Evolutionary conservation across 495 filamentous ascomycete genomes (phyloP), one percentile per base, ranked within the genome.

Genomic region (Choiromyces venosus): DNA sequence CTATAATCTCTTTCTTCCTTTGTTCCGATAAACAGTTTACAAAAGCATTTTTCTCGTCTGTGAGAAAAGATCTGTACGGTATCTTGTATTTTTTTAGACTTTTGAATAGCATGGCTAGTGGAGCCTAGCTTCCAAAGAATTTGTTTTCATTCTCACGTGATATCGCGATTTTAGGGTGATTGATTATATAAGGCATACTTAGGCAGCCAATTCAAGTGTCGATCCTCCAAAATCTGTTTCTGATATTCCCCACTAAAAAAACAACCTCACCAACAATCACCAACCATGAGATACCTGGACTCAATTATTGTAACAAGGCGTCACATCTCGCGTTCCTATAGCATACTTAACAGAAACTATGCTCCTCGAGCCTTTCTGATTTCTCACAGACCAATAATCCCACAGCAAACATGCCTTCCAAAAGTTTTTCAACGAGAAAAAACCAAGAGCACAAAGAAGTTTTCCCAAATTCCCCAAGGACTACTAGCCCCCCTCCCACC

Each of bases 391-490:
- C 66, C 66, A 29, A 21, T 29, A 21, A 37, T 39, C 66, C 66
- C 29, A n/a, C 14, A 67, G 25, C 66, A 10, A 37, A 14, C 35
- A 39, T n/a, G 36, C 21, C 33, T 67, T 67, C 35, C 36, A 39
- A n/a, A 37, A 8, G 66, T 19, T 37, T 40, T n/a, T 67, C 66
- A 73, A 19, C 75, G 74, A 21, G 65, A 52, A 5, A 77, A 77
- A 38, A 68, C 37, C 35, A 76, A 73, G 72, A 72, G 77, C 35
- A 79, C 16, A 6, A 37, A 76, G 33, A 71, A 76, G 42, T 29
- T 83, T 78, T 70, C 65, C 40, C 73, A 69, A 12, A 70, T 74
- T 37, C 71, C 71, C 1, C 65, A 70, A 37, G 79, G 73, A 39
- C 74, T 66, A 16, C 65, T 76, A n/a, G 36, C 29, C 40, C 37